Evolutionary conservation across 2,329 filamentous ascomycete genomes (phyloP).

Genomic region (Capronia americana): DNA sequence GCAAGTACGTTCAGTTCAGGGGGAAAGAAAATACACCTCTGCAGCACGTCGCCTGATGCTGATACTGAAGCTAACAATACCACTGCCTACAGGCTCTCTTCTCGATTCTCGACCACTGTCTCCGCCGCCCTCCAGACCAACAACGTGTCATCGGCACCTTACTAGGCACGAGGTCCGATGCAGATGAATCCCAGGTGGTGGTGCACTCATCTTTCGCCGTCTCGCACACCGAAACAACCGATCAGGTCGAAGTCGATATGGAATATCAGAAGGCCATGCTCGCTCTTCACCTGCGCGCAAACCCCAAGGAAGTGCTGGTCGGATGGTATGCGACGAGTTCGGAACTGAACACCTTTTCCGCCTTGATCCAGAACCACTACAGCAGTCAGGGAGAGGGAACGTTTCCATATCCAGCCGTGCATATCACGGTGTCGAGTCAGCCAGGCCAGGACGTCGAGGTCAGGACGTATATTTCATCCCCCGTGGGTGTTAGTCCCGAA

Average conservation of each 20-base stretch:
- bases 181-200: conserved; percentile 91
- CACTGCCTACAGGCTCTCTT: conserved; percentile 61
- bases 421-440: conserved; percentile 91
- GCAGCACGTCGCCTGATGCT: neutral
- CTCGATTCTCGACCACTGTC: conserved; percentile 82
- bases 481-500: conserved; percentile 93
- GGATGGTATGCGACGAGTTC: conserved; percentile 98
- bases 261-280: conserved; percentile 99
- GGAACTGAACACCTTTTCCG: conserved; percentile 97
- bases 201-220: conserved; percentile 97
- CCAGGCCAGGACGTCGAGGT: conserved; percentile 88
- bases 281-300: conserved; percentile 88
- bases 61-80: conserved; percentile 4
- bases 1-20: conserved; percentile 68
- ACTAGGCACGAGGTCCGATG: conserved; percentile 86
- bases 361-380: conserved; percentile 99
- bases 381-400: conserved; percentile 95
- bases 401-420: conserved; percentile 95
- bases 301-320: conserved; percentile 90
- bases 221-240: conserved; percentile 95
- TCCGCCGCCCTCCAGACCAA: conserved; percentile 88
- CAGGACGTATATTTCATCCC: conserved; percentile 91
- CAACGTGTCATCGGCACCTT: conserved; percentile 97
- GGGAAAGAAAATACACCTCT: neutral
- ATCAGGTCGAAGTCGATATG: conserved; percentile 99